phyloP scores from a whole-genome alignment of 202 grass and related monocot species.

The Saccharum hybrid region DNA sequence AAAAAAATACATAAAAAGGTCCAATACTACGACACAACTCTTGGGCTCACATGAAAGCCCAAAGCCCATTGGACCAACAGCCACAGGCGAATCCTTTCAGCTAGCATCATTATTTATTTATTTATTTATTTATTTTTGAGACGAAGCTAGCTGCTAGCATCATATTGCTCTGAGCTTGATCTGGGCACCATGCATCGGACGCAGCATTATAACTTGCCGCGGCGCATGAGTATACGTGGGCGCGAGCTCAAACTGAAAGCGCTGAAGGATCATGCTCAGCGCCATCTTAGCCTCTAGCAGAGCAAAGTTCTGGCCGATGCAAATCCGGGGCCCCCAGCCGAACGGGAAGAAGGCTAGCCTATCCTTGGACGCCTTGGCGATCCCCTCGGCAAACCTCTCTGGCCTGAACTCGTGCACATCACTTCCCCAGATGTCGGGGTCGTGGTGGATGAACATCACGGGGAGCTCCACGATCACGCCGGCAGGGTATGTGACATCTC shows the following conservation, averaged over 20 bases:
- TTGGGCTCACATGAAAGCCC: not conserved
- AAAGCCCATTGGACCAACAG: not conserved
- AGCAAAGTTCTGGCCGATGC: conserved; percentile 60
- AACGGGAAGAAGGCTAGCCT: conserved; percentile 54
- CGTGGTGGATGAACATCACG: conserved; percentile 51
- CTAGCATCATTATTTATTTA: too few species aligned
- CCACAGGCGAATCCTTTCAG: not conserved
- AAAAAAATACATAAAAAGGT: not conserved
- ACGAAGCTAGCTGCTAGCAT: not conserved
- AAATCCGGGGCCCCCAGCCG: conserved; percentile 56
- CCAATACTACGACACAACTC: not conserved
- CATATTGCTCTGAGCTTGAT: conserved; percentile 49
- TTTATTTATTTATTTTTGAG: too few species aligned
- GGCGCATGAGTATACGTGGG: conserved; percentile 62
- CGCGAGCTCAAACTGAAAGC: conserved; percentile 56
- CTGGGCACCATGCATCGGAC: conserved; percentile 50
- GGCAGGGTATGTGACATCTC: conserved; percentile 38
- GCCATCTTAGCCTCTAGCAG: conserved; percentile 61
- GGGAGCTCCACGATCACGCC: conserved; percentile 44
- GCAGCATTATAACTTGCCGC: conserved; percentile 36
- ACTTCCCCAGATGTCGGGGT: conserved; percentile 46
- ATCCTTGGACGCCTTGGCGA: conserved; percentile 52
- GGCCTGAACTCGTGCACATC: conserved; percentile 55
- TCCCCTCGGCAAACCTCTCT: conserved; percentile 51
- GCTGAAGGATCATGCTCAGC: conserved; percentile 53